These are phyloP conservation scores for Brachypodium distachyon DNA, from an alignment of 202 grass and related monocot species.

Conservation along the genomic window DNA sequence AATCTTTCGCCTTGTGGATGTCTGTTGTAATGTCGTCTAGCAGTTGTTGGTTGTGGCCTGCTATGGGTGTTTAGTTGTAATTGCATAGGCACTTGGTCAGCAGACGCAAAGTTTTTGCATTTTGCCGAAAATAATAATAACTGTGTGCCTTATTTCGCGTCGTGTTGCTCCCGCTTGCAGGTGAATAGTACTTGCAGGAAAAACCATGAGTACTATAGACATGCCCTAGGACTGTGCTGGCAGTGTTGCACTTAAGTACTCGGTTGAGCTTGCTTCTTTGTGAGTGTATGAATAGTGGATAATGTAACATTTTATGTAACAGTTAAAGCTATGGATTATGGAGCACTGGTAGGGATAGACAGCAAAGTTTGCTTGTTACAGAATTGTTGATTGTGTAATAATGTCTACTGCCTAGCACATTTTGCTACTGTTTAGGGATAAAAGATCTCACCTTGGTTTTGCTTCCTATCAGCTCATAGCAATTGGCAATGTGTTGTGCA, in stretches of 20 bases:
- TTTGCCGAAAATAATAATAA: not conserved
- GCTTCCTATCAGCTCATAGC: conserved; percentile 54
- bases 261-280: not conserved
- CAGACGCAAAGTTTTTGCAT: too few species aligned
- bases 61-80: too few species aligned
- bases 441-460: not conserved
- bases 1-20: too few species aligned
- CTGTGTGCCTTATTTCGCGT: not conserved
- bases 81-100: too few species aligned
- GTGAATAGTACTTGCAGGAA: not conserved
- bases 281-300: not conserved
- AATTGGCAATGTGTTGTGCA: conserved; percentile 44
- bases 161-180: not conserved
- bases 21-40: too few species aligned
- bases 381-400: not conserved
- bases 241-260: not conserved
- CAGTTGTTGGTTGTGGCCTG: too few species aligned
- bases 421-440: not conserved
- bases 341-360: not conserved
- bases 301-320: not conserved
- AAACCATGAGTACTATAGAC: not conserved
- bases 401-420: not conserved
- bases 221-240: not conserved
- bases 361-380: not conserved
- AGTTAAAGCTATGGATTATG: not conserved